Evolutionary conservation across 2,329 filamentous ascomycete genomes (phyloP).

Genomic region (Curvularia eragrostidis): DNA sequence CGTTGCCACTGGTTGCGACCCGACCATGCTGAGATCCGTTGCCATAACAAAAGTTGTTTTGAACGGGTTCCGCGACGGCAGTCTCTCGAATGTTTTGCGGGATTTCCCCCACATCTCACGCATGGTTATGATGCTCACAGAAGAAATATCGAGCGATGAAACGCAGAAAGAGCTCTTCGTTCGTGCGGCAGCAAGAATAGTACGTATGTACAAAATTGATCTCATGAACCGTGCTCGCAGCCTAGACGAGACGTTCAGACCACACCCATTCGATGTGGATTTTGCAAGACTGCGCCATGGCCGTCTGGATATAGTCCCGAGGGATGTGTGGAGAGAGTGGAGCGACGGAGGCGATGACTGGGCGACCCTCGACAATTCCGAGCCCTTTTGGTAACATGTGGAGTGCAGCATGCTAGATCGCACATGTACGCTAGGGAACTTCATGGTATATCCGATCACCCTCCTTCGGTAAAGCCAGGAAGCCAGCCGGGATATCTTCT

Average conservation of each 20-base stretch:
- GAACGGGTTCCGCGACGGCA: constrained; percentile 24
- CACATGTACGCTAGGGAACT: not conserved
- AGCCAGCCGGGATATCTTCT: constrained; percentile 43
- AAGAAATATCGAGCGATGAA: constrained; percentile 9
- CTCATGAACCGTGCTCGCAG: constrained; percentile 3
- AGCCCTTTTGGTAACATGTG: constrained; percentile 16
- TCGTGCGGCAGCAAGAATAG: constrained; percentile 27
- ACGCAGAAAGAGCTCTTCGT: constrained; percentile 23
- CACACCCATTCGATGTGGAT: constrained; percentile 15
- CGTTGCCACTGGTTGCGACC: constrained; percentile 15
- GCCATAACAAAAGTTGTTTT: constrained; percentile 26
- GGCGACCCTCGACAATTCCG: constrained; percentile 15
- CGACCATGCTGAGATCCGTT: constrained; percentile 17
- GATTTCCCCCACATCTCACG: constrained; percentile 26
- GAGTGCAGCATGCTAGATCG: not conserved
- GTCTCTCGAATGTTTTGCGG: constrained; percentile 28
- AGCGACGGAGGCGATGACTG: constrained; percentile 19
- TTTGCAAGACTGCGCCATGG: constrained; percentile 18
- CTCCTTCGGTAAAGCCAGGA: constrained; percentile 49
- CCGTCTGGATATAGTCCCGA: constrained; percentile 16
- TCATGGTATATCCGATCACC: constrained; percentile 40
- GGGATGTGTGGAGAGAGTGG: constrained; percentile 20
- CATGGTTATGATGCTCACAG: constrained; percentile 27
- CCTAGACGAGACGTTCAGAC: not conserved
- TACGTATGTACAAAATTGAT: constrained; percentile 26